Conservation (phyloP, 179 eudicot species). For the Sideroxylon spinosum region DNA sequence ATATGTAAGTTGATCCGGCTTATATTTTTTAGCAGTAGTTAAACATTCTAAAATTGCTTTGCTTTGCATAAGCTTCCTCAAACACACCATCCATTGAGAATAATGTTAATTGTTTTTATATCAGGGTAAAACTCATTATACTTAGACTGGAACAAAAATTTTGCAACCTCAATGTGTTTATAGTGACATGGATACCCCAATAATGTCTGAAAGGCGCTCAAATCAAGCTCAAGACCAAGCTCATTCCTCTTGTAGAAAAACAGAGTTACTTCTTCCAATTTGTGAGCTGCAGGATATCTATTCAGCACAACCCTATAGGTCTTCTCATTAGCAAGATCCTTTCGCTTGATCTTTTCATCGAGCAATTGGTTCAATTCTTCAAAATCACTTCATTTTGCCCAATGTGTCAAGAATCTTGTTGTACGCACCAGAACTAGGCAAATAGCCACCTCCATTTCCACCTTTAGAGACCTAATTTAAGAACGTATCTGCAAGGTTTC, state of each 20-base stretch:
- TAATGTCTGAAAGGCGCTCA: conserved; percentile 62
- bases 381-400: conserved; percentile 65
- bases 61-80: conserved; percentile 65
- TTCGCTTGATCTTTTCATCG: conserved; percentile 64
- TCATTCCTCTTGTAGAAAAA: conserved; percentile 55
- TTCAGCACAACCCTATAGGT: conserved; percentile 59
- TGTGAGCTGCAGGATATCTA: conserved; percentile 72
- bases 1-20: conserved; percentile 61
- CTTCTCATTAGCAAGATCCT: conserved; percentile 41
- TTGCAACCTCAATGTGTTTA: conserved; percentile 80
- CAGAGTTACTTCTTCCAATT: conserved; percentile 52
- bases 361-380: conserved; percentile 47
- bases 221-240: conserved; percentile 53
- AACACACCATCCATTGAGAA: conserved; percentile 88
- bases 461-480: conserved; percentile 56
- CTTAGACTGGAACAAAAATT: conserved; percentile 54
- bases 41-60: conserved; percentile 77
- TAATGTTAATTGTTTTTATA: conserved; percentile 70
- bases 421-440: conserved; percentile 36
- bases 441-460: conserved; percentile 33
- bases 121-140: conserved; percentile 42
- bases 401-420: conserved; percentile 68
- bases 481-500: conserved; percentile 54
- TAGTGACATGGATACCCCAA: conserved; percentile 60
- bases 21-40: conserved; percentile 37